Percentiles rank a stretch among this genome's conserved stretches.
Evolutionary conservation across 2,329 filamentous ascomycete species (phyloP).

Genomic region (Colletotrichum magnum): DNA sequence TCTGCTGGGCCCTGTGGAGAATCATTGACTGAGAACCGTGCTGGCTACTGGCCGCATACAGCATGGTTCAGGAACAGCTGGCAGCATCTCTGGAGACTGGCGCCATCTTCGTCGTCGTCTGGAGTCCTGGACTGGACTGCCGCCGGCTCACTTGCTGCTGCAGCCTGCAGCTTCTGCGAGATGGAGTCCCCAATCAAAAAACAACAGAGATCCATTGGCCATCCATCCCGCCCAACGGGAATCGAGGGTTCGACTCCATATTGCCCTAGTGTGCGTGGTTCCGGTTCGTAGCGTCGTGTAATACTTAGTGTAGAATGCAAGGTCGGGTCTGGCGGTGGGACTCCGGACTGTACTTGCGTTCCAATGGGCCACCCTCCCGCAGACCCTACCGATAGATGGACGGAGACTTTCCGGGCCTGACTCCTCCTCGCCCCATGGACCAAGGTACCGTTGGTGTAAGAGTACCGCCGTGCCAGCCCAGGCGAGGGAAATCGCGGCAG

Average conservation of each 20-base stretch:
- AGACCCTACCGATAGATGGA: constrained; percentile 33
- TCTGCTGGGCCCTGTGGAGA: too few species aligned
- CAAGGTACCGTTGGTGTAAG: constrained; percentile 1
- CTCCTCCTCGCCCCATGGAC: background rate
- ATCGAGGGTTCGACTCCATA: constrained; percentile 20
- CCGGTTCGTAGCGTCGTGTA: too few species aligned
- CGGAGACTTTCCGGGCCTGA: constrained; percentile 34
- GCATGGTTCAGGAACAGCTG: constrained; percentile 17
- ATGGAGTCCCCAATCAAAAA: constrained; percentile 38
- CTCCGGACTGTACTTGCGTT: constrained; percentile 10
- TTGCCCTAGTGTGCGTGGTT: background rate
- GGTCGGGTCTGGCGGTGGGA: constrained; percentile 18
- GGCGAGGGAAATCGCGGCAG: constrained; percentile 24
- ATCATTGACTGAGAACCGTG: background rate
- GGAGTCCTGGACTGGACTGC: constrained; percentile 14
- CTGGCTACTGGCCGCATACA: constrained; percentile 12
- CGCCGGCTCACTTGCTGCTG: constrained; percentile 21
- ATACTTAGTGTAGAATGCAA: constrained; percentile 12
- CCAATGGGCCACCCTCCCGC: constrained; percentile 28
- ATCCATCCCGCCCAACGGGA: constrained; percentile 17
- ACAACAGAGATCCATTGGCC: constrained; percentile 21
- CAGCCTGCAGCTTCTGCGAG: constrained; percentile 2
- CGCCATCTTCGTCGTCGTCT: constrained; percentile 19
- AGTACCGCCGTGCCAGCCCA: constrained; percentile 7
- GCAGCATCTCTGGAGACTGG: constrained; percentile 19